Percentiles rank a stretch among this genome's conserved stretches.
Evolutionary conservation across 345 rosid genomes (phyloP).

Genomic region (Bruguiera parviflora): DNA sequence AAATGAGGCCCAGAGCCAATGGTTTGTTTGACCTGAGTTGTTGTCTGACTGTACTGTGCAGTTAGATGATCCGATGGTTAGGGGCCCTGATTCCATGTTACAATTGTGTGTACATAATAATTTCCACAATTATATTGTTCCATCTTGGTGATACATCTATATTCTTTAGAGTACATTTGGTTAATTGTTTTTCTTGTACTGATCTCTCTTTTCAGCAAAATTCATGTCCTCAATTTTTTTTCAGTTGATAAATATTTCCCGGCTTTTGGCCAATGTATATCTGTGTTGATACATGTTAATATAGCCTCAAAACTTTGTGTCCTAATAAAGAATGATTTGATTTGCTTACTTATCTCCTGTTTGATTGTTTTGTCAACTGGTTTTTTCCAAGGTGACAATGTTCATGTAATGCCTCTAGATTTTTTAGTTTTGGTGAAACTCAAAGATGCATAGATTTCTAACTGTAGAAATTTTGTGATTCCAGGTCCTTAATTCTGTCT

Average conservation of each 20-base stretch:
- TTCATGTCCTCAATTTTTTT: neutral
- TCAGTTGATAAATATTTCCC: neutral
- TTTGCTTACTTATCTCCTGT: neutral
- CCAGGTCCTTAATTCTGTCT: slow-evolving; percentile 64
- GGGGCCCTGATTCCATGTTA: too few relatives aligned
- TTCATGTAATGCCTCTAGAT: neutral
- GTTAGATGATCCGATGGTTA: too few relatives aligned
- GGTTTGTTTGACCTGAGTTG: too few relatives aligned
- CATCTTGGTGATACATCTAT: too few relatives aligned
- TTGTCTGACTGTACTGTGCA: too few relatives aligned
- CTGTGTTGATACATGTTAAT: too few relatives aligned
- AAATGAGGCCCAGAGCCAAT: too few relatives aligned
- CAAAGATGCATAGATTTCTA: slow-evolving; percentile 1
- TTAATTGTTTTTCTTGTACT: neutral
- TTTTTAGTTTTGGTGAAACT: neutral
- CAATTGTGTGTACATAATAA: too few relatives aligned
- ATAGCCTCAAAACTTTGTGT: too few relatives aligned
- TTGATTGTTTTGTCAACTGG: neutral
- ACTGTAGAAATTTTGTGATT: slow-evolving; percentile 22
- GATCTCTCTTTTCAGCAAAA: neutral
- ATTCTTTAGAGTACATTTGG: too few relatives aligned
- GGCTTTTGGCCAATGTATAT: neutral
- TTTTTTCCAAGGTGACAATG: neutral
- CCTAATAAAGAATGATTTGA: too few relatives aligned
- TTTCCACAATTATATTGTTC: too few relatives aligned